Evolutionary conservation across 305 asterid species (phyloP).

Genomic region (Rubia tinctorum): DNA sequence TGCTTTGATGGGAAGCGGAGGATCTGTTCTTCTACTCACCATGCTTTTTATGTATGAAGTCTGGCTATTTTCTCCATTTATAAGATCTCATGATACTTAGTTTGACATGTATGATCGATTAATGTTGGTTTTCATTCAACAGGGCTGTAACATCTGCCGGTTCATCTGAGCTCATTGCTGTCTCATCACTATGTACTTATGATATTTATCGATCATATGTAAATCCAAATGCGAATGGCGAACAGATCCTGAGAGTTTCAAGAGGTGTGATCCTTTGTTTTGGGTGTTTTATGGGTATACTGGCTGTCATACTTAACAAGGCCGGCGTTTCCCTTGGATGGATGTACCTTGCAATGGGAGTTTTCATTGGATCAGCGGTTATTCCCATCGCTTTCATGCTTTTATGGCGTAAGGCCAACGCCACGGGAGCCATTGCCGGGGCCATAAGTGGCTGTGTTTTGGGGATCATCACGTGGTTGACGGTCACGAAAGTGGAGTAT

Average conservation of each 20-base stretch:
- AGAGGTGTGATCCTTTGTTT: conserved; percentile 54
- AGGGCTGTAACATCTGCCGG: conserved; percentile 99
- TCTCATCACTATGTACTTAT: conserved; percentile 82
- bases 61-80: background rate
- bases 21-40: conserved; percentile 82
- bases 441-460: conserved; percentile 57
- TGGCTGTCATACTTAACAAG: conserved; percentile 78
- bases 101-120: background rate
- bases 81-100: background rate
- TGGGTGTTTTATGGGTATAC: conserved; percentile 82
- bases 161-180: conserved; percentile 86
- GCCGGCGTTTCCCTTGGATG: conserved; percentile 88
- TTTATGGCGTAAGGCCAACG: conserved; percentile 77
- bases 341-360: conserved; percentile 95
- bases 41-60: conserved; percentile 89
- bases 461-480: conserved; percentile 78
- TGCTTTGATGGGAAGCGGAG: conserved; percentile 94
- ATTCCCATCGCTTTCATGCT: conserved; percentile 93
- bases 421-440: conserved; percentile 77
- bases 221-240: conserved; percentile 76
- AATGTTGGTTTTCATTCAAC: conserved; percentile 2
- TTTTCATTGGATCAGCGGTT: conserved; percentile 86
- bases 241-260: conserved; percentile 68
- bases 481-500: conserved; percentile 66
- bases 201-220: conserved; percentile 84